Evolutionary conservation across 106 monocot species (phyloP).

Genomic region (Dendrobium catenatum): DNA sequence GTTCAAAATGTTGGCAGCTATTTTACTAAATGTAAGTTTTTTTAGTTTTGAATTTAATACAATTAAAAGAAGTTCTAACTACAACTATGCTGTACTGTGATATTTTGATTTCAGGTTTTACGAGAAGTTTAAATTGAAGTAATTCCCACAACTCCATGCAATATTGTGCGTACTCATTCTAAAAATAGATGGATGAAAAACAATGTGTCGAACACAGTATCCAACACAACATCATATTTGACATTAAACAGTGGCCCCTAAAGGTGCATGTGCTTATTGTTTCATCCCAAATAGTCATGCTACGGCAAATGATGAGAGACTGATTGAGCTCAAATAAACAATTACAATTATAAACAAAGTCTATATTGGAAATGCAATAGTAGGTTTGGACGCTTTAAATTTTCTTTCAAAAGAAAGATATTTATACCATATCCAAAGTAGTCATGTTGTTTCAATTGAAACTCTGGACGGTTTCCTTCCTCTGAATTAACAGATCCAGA

Average conservation of each 20-base stretch:
- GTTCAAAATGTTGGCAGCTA: no score
- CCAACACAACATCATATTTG: not conserved
- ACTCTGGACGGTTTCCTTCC: conserved; percentile 52
- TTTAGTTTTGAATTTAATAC: no score
- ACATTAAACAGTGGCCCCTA: not conserved
- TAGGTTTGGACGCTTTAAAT: not conserved
- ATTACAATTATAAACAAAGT: not conserved
- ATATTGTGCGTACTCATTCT: no score
- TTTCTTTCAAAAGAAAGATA: not conserved
- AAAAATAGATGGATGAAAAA: not conserved
- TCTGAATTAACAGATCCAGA: conserved; percentile 34
- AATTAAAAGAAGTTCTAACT: no score
- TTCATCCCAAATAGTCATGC: not conserved
- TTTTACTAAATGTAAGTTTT: no score
- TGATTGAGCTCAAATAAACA: not conserved
- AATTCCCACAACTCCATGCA: no score
- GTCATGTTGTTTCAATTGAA: conserved; percentile 59
- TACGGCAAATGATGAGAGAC: not conserved
- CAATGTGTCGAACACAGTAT: not conserved
- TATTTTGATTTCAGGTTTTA: no score
- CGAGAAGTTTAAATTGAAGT: no score
- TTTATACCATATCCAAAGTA: conserved; percentile 74
- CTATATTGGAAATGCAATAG: not conserved
- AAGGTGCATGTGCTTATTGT: not conserved
- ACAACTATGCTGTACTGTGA: no score